Evolutionary conservation across 1,284 basidiomycete genomes (phyloP).

Genomic region (Nidula niveotomentosa): DNA sequence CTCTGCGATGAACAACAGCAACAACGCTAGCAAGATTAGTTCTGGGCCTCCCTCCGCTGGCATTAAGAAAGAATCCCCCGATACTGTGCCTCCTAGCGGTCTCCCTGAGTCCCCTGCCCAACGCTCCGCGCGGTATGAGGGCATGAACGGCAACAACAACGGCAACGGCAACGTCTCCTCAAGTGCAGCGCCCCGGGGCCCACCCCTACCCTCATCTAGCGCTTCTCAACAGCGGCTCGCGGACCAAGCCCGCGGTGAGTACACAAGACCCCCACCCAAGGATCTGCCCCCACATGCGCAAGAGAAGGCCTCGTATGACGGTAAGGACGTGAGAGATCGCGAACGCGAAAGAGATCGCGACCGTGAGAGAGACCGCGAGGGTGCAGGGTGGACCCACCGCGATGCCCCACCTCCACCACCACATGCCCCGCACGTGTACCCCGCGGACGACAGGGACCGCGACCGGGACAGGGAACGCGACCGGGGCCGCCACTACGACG

Average conservation of each 20-base stretch:
- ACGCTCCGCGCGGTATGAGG: conserved; percentile 15
- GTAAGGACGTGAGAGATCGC: conserved; percentile 18
- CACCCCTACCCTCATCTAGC: background rate
- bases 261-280: conserved; percentile 8
- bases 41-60: conserved; percentile 20
- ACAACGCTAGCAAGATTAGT: background rate
- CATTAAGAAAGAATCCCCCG: conserved; percentile 1
- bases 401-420: background rate
- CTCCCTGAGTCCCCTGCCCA: conserved; percentile 7
- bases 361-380: no score
- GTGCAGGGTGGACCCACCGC: no score
- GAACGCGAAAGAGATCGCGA: background rate
- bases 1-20: conserved; percentile 15
- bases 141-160: background rate
- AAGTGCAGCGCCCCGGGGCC: background rate
- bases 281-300: conserved; percentile 11
- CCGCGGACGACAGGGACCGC: background rate
- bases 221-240: no score
- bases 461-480: background rate
- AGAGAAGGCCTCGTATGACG: conserved; percentile 14
- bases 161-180: background rate
- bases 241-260: conserved; percentile 6
- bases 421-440: background rate
- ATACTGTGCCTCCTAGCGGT: conserved; percentile 4
- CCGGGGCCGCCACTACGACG: background rate